Evolutionary conservation across 495 filamentous ascomycete species (phyloP), one percentile per base, ranked within the genome.

Genomic region (Sphaerosporella brunnea): DNA sequence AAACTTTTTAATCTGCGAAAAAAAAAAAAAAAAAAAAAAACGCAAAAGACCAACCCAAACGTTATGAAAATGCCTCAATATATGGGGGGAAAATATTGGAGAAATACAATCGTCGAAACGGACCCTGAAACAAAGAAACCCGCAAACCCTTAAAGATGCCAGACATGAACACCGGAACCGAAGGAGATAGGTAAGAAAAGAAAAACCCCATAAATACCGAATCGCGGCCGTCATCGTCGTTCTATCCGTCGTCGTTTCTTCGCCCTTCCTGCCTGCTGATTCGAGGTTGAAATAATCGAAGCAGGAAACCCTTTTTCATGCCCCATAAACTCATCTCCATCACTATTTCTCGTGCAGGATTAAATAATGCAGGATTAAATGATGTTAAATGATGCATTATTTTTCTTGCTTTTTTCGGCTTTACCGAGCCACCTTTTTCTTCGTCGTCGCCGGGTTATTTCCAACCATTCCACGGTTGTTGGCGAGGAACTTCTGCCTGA

Each of bases 401-500:
- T 40, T 40, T 2, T 40, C 20, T 40, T 40, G 1, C 1, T 40
- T 40, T 40, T 40, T 40, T 40, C 1, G 10, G n/a, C 7, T 43
- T 43, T 43, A 26, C 13, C 21, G 21, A 7, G 40, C 40, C 40
- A 23, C 1, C 37, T 23, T 53, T n/a, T n/a, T n/a, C 40, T 56
- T 56, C 13, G 40, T 57, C n/a, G 45, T 13, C 9, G 36, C 45
- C 16, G 39, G 20, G 25, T 36, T 37, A 19, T 28, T 10, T 7
- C 49, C 49, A 19, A 51, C n/a, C 19, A 47, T 47, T 45, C 47
- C 47, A 10, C 39, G 39, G 36, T 47, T 53, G 11, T 47, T 57
- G 23, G 48, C 41, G 13, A 58, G 32, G 44, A 54, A 49, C 23
- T 45, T 57, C 9, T 50, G 39, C 21, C 49, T 53, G 2, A 59